phyloP scores from a whole-genome alignment of 1,284 basidiomycete genomes.

The Irpex rosettiformis region DNA sequence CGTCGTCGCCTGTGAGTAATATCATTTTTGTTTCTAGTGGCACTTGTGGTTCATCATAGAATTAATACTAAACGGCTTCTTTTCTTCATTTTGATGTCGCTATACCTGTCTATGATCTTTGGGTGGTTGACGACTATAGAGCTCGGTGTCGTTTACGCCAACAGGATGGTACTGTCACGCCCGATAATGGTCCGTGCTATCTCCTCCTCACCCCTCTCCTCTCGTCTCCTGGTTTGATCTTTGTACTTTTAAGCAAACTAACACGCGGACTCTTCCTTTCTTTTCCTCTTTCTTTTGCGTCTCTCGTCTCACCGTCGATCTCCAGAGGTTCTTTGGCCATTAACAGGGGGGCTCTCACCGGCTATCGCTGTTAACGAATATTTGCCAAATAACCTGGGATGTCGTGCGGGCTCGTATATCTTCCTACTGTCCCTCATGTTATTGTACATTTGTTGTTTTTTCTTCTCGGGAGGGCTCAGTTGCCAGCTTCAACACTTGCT shows the following conservation, averaged over 20 bases:
- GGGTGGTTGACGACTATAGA: background rate
- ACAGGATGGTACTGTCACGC: background rate
- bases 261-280: background rate
- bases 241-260: constrained; percentile 1
- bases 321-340: constrained; percentile 15
- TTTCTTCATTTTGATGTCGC: background rate
- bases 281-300: background rate
- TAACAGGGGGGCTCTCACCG: constrained; percentile 6
- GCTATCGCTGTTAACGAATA: constrained; percentile 8
- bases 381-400: constrained; percentile 14
- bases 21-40: background rate
- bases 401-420: constrained; percentile 1
- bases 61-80: constrained; percentile 5
- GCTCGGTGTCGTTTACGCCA: background rate
- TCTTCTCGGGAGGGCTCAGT: background rate
- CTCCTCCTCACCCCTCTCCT: background rate
- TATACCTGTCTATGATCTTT: background rate
- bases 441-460: background rate
- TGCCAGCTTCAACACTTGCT: no score
- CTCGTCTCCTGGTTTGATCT: constrained; percentile 1
- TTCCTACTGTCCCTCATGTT: background rate
- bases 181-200: constrained; percentile 9
- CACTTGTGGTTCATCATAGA: background rate
- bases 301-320: constrained; percentile 6
- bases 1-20: constrained; percentile 3